These are phyloP conservation scores for Exophiala sideris DNA, from an alignment of 2,329 filamentous ascomycete species.

Conservation along the genomic window DNA sequence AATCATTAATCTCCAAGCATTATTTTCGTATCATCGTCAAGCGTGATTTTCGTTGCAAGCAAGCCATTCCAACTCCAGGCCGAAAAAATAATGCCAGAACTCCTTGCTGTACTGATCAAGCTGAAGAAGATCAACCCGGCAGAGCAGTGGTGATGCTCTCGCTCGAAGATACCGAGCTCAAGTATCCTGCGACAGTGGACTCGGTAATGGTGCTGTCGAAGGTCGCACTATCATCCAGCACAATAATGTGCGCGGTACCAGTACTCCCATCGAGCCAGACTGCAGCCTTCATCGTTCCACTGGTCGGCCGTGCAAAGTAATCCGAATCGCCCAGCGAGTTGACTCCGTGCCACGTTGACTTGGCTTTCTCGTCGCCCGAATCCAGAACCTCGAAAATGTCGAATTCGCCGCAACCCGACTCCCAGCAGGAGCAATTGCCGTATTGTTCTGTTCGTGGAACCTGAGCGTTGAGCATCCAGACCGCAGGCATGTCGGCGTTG, in stretches of 20 bases:
- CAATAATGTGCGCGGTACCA: constrained; percentile 21
- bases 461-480: constrained; percentile 72
- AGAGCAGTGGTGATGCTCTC: constrained; percentile 12
- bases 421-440: constrained; percentile 70
- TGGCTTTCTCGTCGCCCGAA: constrained; percentile 62
- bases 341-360: constrained; percentile 63
- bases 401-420: constrained; percentile 66
- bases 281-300: constrained; percentile 60
- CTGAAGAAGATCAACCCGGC: constrained; percentile 3
- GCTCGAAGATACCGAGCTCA: constrained; percentile 12
- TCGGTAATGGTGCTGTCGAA: constrained; percentile 22
- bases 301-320: constrained; percentile 66
- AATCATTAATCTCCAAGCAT: no score
- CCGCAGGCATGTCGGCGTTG: constrained; percentile 66
- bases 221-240: constrained; percentile 18
- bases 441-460: constrained; percentile 71
- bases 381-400: constrained; percentile 72
- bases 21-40: no score
- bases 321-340: constrained; percentile 65
- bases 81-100: background rate
- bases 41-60: background rate
- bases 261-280: constrained; percentile 51
- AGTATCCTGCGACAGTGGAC: constrained; percentile 11
- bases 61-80: background rate
- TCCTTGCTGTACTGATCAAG: background rate